Conservation (phyloP, 176 grass and related monocot species). For the Musa schizocarpa region DNA sequence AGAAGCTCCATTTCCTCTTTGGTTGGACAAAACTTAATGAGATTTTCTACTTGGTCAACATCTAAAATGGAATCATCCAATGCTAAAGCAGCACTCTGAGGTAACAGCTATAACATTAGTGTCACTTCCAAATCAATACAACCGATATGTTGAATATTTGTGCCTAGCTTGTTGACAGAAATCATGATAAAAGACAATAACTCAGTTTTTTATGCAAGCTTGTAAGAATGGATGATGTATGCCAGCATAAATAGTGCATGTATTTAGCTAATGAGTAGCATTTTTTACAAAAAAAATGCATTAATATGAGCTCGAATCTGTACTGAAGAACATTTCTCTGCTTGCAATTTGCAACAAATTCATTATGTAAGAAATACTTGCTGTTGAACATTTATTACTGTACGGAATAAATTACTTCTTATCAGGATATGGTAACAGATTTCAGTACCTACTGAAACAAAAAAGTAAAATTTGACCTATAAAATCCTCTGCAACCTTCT, state of each 20-base stretch:
- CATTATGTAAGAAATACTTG: too few species aligned
- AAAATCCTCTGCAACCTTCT: not conserved
- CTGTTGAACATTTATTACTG: not conserved
- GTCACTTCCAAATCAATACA: not conserved
- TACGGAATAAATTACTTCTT: not conserved
- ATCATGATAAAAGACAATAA: too few species aligned
- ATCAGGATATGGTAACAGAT: too few species aligned
- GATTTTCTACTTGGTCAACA: constrained; percentile 97
- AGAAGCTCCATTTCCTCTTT: constrained; percentile 99
- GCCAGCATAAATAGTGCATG: too few species aligned
- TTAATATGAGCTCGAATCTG: too few species aligned
- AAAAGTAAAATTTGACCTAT: not conserved
- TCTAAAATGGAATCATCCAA: constrained; percentile 89
- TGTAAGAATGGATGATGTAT: too few species aligned
- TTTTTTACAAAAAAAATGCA: too few species aligned
- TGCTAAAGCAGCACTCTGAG: constrained; percentile 61
- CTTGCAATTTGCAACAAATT: too few species aligned
- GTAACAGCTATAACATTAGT: constrained; percentile 1
- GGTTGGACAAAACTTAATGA: constrained; percentile 93
- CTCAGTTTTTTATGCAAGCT: too few species aligned
- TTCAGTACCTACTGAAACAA: not conserved
- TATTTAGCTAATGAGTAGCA: too few species aligned
- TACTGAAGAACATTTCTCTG: too few species aligned
- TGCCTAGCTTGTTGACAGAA: too few species aligned
- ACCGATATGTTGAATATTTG: not conserved